Conservation (phyloP, 148 eudicot genomes). For the Mesembryanthemum crystallinum region DNA sequence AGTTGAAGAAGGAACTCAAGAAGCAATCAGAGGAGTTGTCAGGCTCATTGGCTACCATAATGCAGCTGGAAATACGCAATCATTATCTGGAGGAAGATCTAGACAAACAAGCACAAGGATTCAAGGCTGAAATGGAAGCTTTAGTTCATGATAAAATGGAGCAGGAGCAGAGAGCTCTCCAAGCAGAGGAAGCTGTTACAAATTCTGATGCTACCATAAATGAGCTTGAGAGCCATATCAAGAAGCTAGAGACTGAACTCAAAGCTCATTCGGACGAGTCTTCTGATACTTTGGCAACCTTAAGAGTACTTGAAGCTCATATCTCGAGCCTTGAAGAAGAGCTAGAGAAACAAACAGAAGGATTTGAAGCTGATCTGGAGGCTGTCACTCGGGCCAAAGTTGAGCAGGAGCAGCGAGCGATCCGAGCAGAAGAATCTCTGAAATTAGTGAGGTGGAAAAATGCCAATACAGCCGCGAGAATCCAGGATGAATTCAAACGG, state of each 20-base stretch:
- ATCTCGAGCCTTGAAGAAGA: slow-evolving; percentile 62
- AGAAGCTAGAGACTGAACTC: slow-evolving; percentile 58
- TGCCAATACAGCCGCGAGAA: slow-evolving; percentile 69
- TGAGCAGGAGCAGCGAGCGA: slow-evolving; percentile 85
- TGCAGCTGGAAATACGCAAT: slow-evolving; percentile 34
- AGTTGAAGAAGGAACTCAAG: slow-evolving; percentile 33
- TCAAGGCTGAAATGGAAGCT: slow-evolving; percentile 37
- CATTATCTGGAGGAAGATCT: slow-evolving; percentile 31
- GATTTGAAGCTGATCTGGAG: slow-evolving; percentile 81
- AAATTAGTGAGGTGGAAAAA: slow-evolving; percentile 64
- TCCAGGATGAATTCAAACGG: slow-evolving; percentile 77
- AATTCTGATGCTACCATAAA: slow-evolving; percentile 26
- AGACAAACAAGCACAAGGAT: slow-evolving; percentile 29
- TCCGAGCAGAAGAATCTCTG: slow-evolving; percentile 74
- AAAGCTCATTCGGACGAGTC: slow-evolving; percentile 43
- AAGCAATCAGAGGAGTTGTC: slow-evolving; percentile 27
- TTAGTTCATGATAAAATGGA: slow-evolving; percentile 32
- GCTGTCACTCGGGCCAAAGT: slow-evolving; percentile 58
- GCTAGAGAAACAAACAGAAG: slow-evolving; percentile 58
- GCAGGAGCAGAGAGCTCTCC: slow-evolving; percentile 34
- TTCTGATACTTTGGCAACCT: slow-evolving; percentile 38
- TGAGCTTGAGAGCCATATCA: slow-evolving; percentile 56
- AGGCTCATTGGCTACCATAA: slow-evolving; percentile 23
- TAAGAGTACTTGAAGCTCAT: slow-evolving; percentile 62
- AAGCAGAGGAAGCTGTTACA: slow-evolving; percentile 29